Conservation (phyloP, 23 red algal species). For the Gracilaria caudata region DNA sequence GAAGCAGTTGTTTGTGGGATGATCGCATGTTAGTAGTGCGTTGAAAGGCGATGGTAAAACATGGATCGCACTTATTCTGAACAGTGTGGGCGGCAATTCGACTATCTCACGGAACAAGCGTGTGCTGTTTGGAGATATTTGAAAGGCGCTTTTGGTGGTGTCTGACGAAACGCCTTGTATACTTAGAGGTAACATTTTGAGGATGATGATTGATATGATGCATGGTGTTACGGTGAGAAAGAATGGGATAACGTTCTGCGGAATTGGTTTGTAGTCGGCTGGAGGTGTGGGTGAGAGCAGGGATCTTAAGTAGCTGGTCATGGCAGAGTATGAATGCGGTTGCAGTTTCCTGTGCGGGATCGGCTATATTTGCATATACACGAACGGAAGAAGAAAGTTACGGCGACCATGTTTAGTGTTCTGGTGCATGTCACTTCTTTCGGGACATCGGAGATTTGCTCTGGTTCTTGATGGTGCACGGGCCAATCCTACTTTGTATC, state of each 20-base stretch:
- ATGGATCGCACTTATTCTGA: background rate
- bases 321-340: background rate
- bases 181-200: background rate
- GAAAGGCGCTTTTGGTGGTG: background rate
- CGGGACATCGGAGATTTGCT: background rate
- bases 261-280: constrained; percentile 13
- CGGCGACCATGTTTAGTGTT: no score
- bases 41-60: background rate
- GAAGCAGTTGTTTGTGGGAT: constrained; percentile 24
- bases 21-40: background rate
- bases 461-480: background rate
- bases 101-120: background rate
- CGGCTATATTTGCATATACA: background rate
- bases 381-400: background rate
- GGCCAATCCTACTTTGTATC: background rate
- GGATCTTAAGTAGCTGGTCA: background rate
- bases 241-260: background rate
- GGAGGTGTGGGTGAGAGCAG: background rate
- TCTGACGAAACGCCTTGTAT: background rate
- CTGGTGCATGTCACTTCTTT: no score
- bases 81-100: background rate
- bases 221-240: background rate
- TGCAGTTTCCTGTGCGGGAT: background rate
- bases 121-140: background rate
- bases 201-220: background rate